Conservation (phyloP, 768 basidiomycete genomes). For the Naganishia friedmannii region DNA sequence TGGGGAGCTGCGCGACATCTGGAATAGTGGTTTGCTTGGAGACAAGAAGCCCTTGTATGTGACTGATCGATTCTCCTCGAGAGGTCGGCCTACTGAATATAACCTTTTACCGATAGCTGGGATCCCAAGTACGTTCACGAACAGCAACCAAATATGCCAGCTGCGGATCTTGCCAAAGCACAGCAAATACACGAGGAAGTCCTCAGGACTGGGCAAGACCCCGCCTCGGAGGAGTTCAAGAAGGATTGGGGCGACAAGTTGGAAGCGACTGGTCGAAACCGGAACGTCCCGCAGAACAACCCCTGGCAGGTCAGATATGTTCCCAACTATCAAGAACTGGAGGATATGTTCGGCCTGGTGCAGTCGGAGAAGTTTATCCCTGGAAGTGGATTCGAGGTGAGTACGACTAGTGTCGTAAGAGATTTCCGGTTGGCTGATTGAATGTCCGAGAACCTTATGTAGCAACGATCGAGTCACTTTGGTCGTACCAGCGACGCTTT, state of each 20-base stretch:
- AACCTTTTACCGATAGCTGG: not conserved
- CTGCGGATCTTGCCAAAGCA: not conserved
- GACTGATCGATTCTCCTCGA: not conserved
- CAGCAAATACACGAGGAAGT: not conserved
- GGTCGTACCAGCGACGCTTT: not conserved
- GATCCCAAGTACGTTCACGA: not conserved
- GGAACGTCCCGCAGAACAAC: not conserved
- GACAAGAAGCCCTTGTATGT: conserved; percentile 15
- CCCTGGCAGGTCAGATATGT: not conserved
- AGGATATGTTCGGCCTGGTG: conserved; percentile 1
- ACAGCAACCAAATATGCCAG: not conserved
- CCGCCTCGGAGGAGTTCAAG: not conserved
- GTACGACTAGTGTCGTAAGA: too few species aligned
- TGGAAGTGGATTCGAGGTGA: conserved; percentile 13
- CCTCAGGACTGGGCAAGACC: not conserved
- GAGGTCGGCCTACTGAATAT: not conserved
- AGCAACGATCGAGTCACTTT: not conserved
- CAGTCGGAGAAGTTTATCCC: conserved; percentile 11
- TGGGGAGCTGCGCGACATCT: not conserved
- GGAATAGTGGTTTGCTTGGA: not conserved
- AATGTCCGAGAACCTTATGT: not conserved
- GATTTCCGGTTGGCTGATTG: too few species aligned
- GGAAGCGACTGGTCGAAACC: conserved; percentile 35
- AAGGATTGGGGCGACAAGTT: conserved; percentile 25
- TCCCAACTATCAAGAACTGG: not conserved